phyloP scores from a whole-genome alignment of 345 rosid genomes.

The Anastatica hierochuntica region DNA sequence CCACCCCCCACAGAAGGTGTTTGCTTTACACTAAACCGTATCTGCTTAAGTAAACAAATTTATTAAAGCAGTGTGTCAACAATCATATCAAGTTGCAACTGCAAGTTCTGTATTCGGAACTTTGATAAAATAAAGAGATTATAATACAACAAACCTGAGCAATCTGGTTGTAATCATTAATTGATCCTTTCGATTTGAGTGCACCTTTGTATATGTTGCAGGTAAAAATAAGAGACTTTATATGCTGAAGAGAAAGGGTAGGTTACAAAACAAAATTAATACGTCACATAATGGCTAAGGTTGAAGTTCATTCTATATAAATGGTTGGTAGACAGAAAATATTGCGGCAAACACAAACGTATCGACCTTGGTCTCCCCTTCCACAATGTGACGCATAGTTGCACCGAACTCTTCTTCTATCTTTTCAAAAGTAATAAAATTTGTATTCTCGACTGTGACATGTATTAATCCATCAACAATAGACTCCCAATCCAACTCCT shows the following conservation, averaged over 20 bases:
- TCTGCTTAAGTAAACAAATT: conserved; percentile 42
- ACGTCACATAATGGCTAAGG: neutral
- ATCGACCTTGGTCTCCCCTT: conserved; percentile 97
- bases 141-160: conserved; percentile 70
- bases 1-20: conserved; percentile 57
- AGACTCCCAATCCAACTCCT: conserved; percentile 99
- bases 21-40: conserved; percentile 82
- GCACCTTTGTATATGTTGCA: conserved; percentile 76
- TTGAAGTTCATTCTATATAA: neutral
- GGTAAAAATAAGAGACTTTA: conserved; percentile 17
- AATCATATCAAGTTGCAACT: neutral
- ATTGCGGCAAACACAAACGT: conserved; percentile 11
- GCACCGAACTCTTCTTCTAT: conserved; percentile 90
- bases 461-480: conserved; percentile 93
- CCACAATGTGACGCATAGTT: conserved; percentile 83
- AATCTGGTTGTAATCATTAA: conserved; percentile 81
- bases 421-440: conserved; percentile 78
- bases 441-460: conserved; percentile 97
- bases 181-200: conserved; percentile 75
- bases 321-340: neutral
- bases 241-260: conserved; percentile 6
- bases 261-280: conserved; percentile 11
- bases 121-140: conserved; percentile 11
- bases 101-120: neutral
- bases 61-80: conserved; percentile 16